A percentile compares a stretch with the other conserved stretches of the same genome.
These are phyloP conservation scores for Mollisia scopiformis DNA, from an alignment of 2,329 filamentous ascomycete species.

Conservation along the genomic window DNA sequence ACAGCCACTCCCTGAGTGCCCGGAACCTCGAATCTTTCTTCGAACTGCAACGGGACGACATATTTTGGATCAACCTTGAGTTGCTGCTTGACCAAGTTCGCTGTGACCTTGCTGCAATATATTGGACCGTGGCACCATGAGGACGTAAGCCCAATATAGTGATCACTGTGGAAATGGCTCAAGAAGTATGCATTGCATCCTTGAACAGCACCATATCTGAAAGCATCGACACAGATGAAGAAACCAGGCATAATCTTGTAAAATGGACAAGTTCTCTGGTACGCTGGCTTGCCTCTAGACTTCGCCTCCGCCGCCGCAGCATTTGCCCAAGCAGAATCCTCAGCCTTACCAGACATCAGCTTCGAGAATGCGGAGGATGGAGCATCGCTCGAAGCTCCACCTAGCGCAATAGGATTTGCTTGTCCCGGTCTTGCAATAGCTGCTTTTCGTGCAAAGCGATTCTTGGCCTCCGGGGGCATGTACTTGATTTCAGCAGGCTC, in stretches of 20 bases:
- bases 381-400: conserved; percentile 45
- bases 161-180: conserved; percentile 97
- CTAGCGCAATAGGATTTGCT: conserved; percentile 69
- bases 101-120: conserved; percentile 93
- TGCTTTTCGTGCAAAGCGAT: conserved; percentile 63
- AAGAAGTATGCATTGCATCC: conserved; percentile 95
- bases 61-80: conserved; percentile 84
- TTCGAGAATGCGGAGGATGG: conserved; percentile 81
- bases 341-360: conserved; percentile 89
- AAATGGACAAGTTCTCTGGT: conserved; percentile 91
- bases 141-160: conserved; percentile 88
- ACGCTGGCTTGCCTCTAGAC: conserved; percentile 82
- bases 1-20: conserved; percentile 82
- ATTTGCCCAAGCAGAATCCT: conserved; percentile 86
- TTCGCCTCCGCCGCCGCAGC: conserved; percentile 80
- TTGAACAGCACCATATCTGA: conserved; percentile 90
- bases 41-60: conserved; percentile 84
- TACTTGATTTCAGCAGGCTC: conserved; percentile 28
- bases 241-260: conserved; percentile 98
- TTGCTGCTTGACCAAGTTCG: conserved; percentile 84
- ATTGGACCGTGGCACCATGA: conserved; percentile 94
- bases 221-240: conserved; percentile 92
- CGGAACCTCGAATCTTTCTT: conserved; percentile 76
- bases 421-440: conserved; percentile 79
- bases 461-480: conserved; percentile 27